phyloP scores from a whole-genome alignment of 2,329 filamentous ascomycete species.

The Colletotrichum spinosum region DNA sequence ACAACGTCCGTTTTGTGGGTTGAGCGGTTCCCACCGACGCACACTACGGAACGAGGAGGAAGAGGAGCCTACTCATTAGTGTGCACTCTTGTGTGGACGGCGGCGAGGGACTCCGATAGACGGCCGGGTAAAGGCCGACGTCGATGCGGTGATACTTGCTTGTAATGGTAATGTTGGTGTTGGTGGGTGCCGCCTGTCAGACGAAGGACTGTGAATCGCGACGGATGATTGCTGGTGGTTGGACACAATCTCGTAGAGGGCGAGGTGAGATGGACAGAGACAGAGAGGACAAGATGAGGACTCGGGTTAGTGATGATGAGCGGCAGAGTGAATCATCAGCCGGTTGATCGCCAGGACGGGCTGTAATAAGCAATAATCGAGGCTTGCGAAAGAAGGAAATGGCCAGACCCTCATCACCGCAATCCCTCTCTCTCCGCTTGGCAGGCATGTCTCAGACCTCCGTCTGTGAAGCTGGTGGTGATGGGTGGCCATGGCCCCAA shows the following conservation, averaged over 20 bases:
- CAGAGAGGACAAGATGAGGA: not conserved
- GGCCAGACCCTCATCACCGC: conserved; percentile 4
- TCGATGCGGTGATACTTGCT: not conserved
- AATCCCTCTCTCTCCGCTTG: conserved; percentile 12
- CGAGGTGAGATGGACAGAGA: not conserved
- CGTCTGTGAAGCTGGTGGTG: conserved; percentile 20
- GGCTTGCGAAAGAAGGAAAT: not conserved
- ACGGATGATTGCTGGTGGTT: not conserved
- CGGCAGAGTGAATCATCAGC: not conserved
- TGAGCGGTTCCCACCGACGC: conserved; percentile 15
- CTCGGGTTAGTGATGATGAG: not conserved
- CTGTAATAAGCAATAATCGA: not conserved
- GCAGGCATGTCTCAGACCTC: conserved; percentile 29
- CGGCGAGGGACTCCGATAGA: conserved; percentile 20
- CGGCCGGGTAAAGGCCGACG: conserved; percentile 27
- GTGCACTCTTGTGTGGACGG: not conserved
- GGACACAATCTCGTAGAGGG: not conserved
- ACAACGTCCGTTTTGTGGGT: conserved; percentile 21
- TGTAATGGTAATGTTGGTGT: too few relatives aligned
- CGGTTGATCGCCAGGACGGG: not conserved
- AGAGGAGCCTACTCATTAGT: not conserved
- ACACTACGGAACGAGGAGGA: conserved; percentile 16
- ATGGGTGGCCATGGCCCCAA: conserved; percentile 8
- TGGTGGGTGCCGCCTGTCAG: not conserved
- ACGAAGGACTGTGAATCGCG: not conserved